Base-by-base conservation (phyloP, 192 early-diverging fungal genomes). In the Coemansia sp. region DNA sequence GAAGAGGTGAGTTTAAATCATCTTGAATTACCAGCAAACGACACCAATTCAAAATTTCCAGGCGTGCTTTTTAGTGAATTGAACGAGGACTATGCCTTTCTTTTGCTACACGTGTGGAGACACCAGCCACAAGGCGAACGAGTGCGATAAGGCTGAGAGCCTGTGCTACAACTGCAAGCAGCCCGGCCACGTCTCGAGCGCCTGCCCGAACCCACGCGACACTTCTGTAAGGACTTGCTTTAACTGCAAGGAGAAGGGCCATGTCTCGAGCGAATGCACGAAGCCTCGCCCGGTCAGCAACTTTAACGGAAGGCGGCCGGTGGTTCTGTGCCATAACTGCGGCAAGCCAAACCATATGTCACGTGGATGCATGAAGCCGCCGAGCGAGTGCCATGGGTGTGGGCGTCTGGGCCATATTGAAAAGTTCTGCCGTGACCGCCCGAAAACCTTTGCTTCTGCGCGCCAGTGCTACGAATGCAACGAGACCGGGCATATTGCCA, bases 141-240 rank as follows among this genome's bases (percentile, higher is more conserved):
- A 45, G 11, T 74, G 71, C 23, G 11, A 20, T n/a, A 36, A 47
- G 54, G 5, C 54, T 16, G 52, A 53, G 38, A 53, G 20, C 41
- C 30, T 52, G 12, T 84, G 83, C 63, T 75, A 62, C 58, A 79
- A 79, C 67, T 82, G 83, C 60, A 56, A 60, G 21, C 41, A 76
- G 64, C 67, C 69, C 0, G 83, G 79, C 16, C 83, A 84, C 37
- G 12, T 72, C 16, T 49, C 54, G 11, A 40, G 39, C 20, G 66
- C 66, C 7, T 84, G 83, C 49, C 42, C 71, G 7, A 44, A 73
- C 23, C 66, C 64, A 18, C 69, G 59, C n/a, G 66, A 57, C 20
- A 26, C 40, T 39, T 26, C 62, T 36, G 41, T 50, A 34, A 48
- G 54, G 38, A 71, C 80, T 44, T 84, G 83, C 63, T 82, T 81